These are phyloP conservation scores for Medicago arabica DNA, from an alignment of 306 rosid genomes.

Conservation along the genomic window DNA sequence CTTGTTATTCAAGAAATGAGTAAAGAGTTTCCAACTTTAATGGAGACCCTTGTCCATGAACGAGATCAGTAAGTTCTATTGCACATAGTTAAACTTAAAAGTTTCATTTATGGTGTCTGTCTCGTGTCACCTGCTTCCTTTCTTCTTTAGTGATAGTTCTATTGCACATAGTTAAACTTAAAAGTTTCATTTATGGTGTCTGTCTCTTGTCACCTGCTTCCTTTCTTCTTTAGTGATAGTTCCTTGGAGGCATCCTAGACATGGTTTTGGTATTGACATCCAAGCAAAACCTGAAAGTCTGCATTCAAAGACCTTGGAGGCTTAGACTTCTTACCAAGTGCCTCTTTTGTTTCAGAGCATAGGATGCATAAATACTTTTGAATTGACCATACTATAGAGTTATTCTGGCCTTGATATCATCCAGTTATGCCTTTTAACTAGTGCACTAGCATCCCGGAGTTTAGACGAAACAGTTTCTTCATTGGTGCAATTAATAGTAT, in stretches of 20 bases:
- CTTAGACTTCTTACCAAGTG: not conserved
- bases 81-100: slow-evolving; percentile 27
- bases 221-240: slow-evolving; percentile 6
- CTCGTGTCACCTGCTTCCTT: slow-evolving; percentile 19
- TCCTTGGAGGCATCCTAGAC: slow-evolving; percentile 27
- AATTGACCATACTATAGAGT: not conserved
- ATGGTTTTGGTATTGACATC: slow-evolving; percentile 33
- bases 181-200: slow-evolving; percentile 31
- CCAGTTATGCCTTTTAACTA: not conserved
- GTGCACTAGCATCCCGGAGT: slow-evolving; percentile 25
- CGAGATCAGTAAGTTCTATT: slow-evolving; percentile 80
- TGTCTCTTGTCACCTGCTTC: slow-evolving; percentile 23
- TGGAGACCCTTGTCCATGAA: slow-evolving; percentile 95
- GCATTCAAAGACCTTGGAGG: slow-evolving; percentile 24
- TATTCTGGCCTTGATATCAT: slow-evolving; percentile 3
- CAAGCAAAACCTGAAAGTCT: not conserved
- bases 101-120: slow-evolving; percentile 32
- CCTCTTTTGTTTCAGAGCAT: slow-evolving; percentile 8
- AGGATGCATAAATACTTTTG: not conserved
- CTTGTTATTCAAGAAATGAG: slow-evolving; percentile 92
- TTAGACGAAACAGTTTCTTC: slow-evolving; percentile 20
- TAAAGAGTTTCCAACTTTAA: slow-evolving; percentile 88
- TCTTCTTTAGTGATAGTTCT: slow-evolving; percentile 22
- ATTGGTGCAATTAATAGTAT: slow-evolving; percentile 5
- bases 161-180: slow-evolving; percentile 32